Percentiles rank a stretch among this genome's conserved stretches.
These are phyloP conservation scores for Rhodomyrtus psidioides DNA, from an alignment of 441 rosid genomes.

Conservation along the genomic window DNA sequence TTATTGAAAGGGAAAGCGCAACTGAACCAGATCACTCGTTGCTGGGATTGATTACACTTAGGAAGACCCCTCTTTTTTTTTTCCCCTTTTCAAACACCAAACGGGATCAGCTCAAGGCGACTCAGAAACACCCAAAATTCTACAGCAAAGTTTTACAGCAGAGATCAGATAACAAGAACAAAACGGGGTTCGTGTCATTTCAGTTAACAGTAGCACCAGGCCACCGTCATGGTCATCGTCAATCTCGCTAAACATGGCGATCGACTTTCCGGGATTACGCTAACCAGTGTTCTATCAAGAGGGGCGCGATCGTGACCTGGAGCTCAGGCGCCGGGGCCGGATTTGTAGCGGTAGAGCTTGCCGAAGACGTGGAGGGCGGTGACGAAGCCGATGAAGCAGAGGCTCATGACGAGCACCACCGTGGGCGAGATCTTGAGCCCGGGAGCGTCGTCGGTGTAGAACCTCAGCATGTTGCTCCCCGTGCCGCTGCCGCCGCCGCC, in stretches of 20 bases:
- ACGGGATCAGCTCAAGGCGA: neutral
- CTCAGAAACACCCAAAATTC: neutral
- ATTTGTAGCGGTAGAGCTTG: conserved; percentile 63
- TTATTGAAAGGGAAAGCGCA: neutral
- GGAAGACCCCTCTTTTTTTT: neutral
- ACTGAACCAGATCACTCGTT: neutral
- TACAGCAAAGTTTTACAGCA: neutral
- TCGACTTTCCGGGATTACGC: neutral
- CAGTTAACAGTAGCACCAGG: neutral
- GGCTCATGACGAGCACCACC: conserved; percentile 82
- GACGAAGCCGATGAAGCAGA: conserved; percentile 89
- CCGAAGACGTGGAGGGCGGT: conserved; percentile 85
- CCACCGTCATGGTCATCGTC: neutral
- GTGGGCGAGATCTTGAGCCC: conserved; percentile 90
- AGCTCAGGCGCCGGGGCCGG: conserved; percentile 29
- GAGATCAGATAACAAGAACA: neutral
- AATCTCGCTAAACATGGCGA: neutral
- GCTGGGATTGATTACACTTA: neutral
- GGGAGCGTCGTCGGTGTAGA: conserved; percentile 88
- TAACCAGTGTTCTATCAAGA: neutral
- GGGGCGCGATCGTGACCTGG: neutral
- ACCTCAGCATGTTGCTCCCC: conserved; percentile 63
- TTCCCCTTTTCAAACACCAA: neutral
- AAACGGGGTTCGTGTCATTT: neutral
- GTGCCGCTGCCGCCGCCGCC: conserved; percentile 20